These are phyloP conservation scores for Tricholoma sp. DNA, from an alignment of 768 basidiomycete genomes.

Conservation along the genomic window DNA sequence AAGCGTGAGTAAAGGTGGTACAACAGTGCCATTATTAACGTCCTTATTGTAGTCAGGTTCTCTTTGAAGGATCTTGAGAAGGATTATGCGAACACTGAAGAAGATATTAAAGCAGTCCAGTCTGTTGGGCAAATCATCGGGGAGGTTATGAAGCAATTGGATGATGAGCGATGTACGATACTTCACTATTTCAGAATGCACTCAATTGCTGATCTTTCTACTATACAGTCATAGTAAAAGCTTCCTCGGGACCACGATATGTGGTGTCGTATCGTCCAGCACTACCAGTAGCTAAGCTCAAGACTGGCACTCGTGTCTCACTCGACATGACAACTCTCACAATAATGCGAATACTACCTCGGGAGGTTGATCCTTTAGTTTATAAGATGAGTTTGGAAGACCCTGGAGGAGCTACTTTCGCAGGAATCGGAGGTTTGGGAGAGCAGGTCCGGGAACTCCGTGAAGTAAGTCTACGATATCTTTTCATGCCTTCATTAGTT, in stretches of 20 bases:
- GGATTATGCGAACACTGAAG: conserved; percentile 91
- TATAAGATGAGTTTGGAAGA: conserved; percentile 99
- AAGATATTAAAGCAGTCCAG: conserved; percentile 98
- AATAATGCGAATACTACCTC: conserved; percentile 96
- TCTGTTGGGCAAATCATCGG: conserved; percentile 99
- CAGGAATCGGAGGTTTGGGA: conserved; percentile 91
- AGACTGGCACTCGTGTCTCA: conserved; percentile 90
- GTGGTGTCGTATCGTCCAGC: conserved; percentile 96
- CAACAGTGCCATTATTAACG: neutral
- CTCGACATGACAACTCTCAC: conserved; percentile 99
- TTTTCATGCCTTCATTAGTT: neutral
- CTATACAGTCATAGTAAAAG: conserved; percentile 88
- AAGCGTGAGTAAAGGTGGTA: conserved; percentile 55
- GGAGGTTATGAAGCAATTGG: conserved; percentile 97
- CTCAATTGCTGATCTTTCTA: conserved; percentile 1
- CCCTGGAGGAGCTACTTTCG: conserved; percentile 91
- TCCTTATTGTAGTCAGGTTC: conserved; percentile 63
- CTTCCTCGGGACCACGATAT: conserved; percentile 96
- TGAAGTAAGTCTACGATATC: conserved; percentile 51
- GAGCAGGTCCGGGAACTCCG: conserved; percentile 97
- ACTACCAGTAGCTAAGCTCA: conserved; percentile 87
- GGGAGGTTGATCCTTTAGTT: conserved; percentile 96
- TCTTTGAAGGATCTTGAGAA: conserved; percentile 87
- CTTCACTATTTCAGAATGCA: neutral
- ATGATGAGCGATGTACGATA: conserved; percentile 90